These are phyloP conservation scores for Monosporozyma siamensis DNA, from an alignment of 805 yeast genomes.

Conservation along the genomic window DNA sequence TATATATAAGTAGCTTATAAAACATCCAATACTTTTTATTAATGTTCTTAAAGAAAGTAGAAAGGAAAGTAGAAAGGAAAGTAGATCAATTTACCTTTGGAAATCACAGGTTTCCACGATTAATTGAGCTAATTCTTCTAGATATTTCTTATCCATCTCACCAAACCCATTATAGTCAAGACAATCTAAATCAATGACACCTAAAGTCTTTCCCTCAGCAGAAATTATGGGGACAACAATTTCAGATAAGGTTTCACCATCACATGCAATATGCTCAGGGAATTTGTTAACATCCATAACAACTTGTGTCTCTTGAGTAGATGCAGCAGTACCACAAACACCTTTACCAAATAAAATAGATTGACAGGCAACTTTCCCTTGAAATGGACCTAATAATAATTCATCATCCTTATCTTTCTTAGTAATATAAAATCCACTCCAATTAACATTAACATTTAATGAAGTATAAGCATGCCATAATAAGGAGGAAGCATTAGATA, in stretches of 20 bases:
- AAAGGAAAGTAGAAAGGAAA: too few relatives aligned
- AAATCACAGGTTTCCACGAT: slow-evolving; percentile 50
- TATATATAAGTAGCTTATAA: too few relatives aligned
- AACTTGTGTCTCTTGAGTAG: slow-evolving; percentile 48
- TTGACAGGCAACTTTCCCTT: slow-evolving; percentile 96
- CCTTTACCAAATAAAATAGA: slow-evolving; percentile 69
- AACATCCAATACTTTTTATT: too few relatives aligned
- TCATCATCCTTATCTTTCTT: slow-evolving; percentile 23
- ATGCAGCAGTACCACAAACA: slow-evolving; percentile 86
- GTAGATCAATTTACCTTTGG: slow-evolving; percentile 11
- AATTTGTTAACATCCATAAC: slow-evolving; percentile 69
- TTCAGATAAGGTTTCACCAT: slow-evolving; percentile 88
- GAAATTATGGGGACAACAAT: slow-evolving; percentile 76
- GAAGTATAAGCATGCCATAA: slow-evolving; percentile 82
- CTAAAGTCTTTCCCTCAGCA: slow-evolving; percentile 39
- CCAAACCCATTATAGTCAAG: slow-evolving; percentile 55
- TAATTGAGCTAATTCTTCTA: slow-evolving; percentile 49
- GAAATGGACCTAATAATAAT: slow-evolving; percentile 83
- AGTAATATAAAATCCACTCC: slow-evolving; percentile 86
- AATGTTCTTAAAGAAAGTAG: too few relatives aligned
- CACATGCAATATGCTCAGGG: slow-evolving; percentile 96
- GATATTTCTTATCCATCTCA: slow-evolving; percentile 44
- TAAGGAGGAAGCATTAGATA: slow-evolving; percentile 78
- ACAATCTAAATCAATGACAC: slow-evolving; percentile 86
- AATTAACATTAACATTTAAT: slow-evolving; percentile 52